Evolutionary conservation across 2,329 filamentous ascomycete genomes (phyloP).

Genomic region (Basipetospora chlamydospora): DNA sequence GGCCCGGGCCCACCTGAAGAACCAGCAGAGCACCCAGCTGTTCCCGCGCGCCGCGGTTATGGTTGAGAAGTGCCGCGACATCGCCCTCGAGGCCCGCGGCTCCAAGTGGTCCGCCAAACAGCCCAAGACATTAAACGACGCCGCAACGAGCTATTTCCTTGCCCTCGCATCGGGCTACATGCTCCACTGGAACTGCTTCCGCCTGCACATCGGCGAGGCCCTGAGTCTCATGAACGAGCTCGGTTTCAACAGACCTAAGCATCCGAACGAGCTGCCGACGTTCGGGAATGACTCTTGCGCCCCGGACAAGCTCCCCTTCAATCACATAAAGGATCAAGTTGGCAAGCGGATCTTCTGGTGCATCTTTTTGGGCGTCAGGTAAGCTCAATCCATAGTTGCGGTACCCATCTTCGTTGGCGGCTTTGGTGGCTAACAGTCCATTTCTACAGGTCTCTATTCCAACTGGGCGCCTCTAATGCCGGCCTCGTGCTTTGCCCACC

Average conservation of each 20-base stretch:
- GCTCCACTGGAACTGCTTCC: conserved; percentile 50
- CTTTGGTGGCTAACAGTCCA: neutral
- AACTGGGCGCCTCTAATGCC: conserved; percentile 56
- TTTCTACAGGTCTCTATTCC: conserved; percentile 50
- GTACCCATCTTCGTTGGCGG: neutral
- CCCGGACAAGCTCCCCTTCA: conserved; percentile 34
- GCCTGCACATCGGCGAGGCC: conserved; percentile 59
- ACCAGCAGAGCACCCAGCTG: conserved; percentile 45
- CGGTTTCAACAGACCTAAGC: conserved; percentile 45
- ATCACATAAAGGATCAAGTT: conserved; percentile 59
- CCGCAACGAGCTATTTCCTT: conserved; percentile 64
- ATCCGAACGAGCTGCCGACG: conserved; percentile 20
- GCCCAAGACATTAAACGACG: conserved; percentile 34
- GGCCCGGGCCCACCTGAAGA: conserved; percentile 54
- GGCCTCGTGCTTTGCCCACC: conserved; percentile 64
- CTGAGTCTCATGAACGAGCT: conserved; percentile 54
- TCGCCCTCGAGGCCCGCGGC: conserved; percentile 54
- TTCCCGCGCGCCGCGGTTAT: conserved; percentile 57
- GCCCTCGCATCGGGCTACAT: conserved; percentile 53
- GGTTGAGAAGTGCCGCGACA: conserved; percentile 54
- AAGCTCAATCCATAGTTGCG: conserved; percentile 12
- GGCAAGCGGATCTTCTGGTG: conserved; percentile 76
- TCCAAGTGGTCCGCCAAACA: conserved; percentile 32
- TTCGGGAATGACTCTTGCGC: conserved; percentile 25
- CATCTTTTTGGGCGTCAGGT: conserved; percentile 59